Evolutionary conservation across 2,329 filamentous ascomycete genomes (phyloP).

Genomic region (Emmonsiellopsis sp.): DNA sequence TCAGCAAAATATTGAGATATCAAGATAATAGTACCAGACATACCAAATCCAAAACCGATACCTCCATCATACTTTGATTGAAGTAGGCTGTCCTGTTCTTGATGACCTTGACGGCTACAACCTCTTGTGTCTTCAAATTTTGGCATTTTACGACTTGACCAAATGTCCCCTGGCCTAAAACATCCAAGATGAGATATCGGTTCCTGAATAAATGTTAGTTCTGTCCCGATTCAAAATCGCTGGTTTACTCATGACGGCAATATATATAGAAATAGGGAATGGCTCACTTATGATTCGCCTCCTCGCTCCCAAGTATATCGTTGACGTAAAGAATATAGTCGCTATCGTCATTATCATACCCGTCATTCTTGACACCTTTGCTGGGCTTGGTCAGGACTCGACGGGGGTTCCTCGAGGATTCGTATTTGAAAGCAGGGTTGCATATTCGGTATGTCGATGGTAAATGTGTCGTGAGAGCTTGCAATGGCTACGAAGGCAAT

Average conservation of each 20-base stretch:
- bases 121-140: slow-evolving; percentile 95
- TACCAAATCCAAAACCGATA: slow-evolving; percentile 91
- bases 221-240: not conserved
- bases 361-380: slow-evolving; percentile 97
- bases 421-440: slow-evolving; percentile 97
- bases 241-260: not conserved
- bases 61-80: slow-evolving; percentile 99
- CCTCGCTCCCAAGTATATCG: slow-evolving; percentile 94
- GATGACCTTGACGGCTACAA: slow-evolving; percentile 97
- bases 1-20: slow-evolving; percentile 14
- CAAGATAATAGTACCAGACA: slow-evolving; percentile 18
- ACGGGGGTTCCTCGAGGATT: slow-evolving; percentile 91
- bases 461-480: slow-evolving; percentile 87
- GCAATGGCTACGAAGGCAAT: slow-evolving; percentile 60
- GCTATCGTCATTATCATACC: slow-evolving; percentile 97
- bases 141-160: slow-evolving; percentile 99
- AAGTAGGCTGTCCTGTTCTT: slow-evolving; percentile 99
- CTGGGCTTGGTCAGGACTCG: slow-evolving; percentile 95
- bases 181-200: slow-evolving; percentile 92
- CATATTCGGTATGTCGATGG: slow-evolving; percentile 96
- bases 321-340: slow-evolving; percentile 99
- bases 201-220: slow-evolving; percentile 49
- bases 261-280: not conserved
- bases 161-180: slow-evolving; percentile 93
- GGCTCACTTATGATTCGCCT: slow-evolving; percentile 88